These are phyloP conservation scores for Diaporthe helianthi DNA, from an alignment of 2,329 filamentous ascomycete genomes.

Conservation along the genomic window DNA sequence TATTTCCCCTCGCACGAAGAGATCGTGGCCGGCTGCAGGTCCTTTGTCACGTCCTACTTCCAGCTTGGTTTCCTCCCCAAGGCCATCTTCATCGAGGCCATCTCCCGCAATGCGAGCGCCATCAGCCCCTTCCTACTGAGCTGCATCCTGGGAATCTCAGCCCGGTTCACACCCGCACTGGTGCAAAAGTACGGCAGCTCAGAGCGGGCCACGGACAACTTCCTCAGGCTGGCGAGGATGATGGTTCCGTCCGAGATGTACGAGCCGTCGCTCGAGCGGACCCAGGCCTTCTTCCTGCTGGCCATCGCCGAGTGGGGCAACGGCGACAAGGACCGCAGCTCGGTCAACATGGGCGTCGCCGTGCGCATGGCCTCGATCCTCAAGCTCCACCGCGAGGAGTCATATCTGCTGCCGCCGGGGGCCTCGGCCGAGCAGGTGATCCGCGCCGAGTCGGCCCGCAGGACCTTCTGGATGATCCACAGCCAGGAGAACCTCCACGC, in stretches of 20 bases:
- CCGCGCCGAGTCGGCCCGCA: constrained; percentile 43
- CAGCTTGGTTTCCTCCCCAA: constrained; percentile 45
- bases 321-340: constrained; percentile 42
- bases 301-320: constrained; percentile 46
- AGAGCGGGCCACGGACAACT: constrained; percentile 40
- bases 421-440: constrained; percentile 43
- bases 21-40: constrained; percentile 41
- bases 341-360: constrained; percentile 48
- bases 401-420: constrained; percentile 40
- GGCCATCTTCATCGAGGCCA: constrained; percentile 41
- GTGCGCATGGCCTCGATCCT: constrained; percentile 46
- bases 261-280: constrained; percentile 40
- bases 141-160: constrained; percentile 43
- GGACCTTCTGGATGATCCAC: constrained; percentile 49
- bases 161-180: constrained; percentile 42
- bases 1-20: constrained; percentile 39
- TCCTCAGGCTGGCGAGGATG: constrained; percentile 38
- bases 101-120: constrained; percentile 36
- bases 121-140: constrained; percentile 42
- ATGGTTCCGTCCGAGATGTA: constrained; percentile 43
- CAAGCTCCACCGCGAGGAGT: constrained; percentile 47
- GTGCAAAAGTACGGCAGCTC: constrained; percentile 38
- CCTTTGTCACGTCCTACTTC: constrained; percentile 42
- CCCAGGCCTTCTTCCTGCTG: constrained; percentile 44
- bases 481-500: constrained; percentile 48